These are phyloP conservation scores for Hibiscus mutabilis DNA, from an alignment of 345 rosid species.

Conservation along the genomic window DNA sequence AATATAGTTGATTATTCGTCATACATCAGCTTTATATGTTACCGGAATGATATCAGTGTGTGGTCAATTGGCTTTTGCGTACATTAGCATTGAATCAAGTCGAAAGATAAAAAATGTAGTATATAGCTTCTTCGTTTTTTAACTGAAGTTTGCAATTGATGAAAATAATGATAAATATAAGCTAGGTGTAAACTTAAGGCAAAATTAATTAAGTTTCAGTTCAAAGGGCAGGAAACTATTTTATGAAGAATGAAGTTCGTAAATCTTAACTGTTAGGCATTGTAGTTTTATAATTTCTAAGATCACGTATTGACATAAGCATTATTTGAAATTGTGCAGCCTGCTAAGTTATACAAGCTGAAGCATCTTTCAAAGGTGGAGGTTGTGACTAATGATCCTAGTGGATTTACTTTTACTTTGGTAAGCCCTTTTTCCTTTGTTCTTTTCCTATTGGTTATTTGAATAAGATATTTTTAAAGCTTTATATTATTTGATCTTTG, in stretches of 20 bases:
- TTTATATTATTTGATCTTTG: conserved; percentile 11
- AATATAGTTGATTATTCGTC: background rate
- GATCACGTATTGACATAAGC: conserved; percentile 11
- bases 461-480: background rate
- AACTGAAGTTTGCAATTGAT: background rate
- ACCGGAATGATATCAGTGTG: background rate
- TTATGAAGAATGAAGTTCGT: too few relatives aligned
- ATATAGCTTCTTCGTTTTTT: too few relatives aligned
- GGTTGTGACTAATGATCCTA: conserved; percentile 90
- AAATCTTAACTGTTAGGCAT: too few relatives aligned
- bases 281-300: background rate
- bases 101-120: too few relatives aligned
- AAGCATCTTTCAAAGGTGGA: conserved; percentile 95
- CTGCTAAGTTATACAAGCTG: conserved; percentile 88
- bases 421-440: conserved; percentile 30
- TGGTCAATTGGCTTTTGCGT: background rate
- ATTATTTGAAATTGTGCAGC: conserved; percentile 39
- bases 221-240: too few relatives aligned
- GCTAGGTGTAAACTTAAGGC: background rate
- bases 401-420: conserved; percentile 93
- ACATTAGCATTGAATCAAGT: background rate
- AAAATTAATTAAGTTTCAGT: too few relatives aligned
- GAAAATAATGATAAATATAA: background rate
- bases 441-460: background rate
- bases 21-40: background rate